phyloP scores from a whole-genome alignment of 805 yeast species.

The Wickerhamiella bombiphila region DNA sequence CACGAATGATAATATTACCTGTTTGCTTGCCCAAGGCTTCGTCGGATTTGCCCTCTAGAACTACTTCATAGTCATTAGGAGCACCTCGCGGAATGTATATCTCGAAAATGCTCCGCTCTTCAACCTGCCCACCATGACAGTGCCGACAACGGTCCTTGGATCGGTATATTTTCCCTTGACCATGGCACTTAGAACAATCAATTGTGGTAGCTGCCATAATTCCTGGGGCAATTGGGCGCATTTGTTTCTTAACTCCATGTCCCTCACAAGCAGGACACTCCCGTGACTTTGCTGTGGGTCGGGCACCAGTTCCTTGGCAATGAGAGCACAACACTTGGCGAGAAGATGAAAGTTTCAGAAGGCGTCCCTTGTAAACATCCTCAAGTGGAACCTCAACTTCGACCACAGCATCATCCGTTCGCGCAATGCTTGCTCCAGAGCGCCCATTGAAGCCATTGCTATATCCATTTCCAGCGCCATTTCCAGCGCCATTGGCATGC shows the following conservation, averaged over 20 bases:
- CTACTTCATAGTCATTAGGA: slow-evolving; percentile 43
- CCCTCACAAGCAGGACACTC: slow-evolving; percentile 63
- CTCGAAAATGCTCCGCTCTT: slow-evolving; percentile 58
- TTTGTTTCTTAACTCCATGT: slow-evolving; percentile 43
- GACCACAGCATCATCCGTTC: slow-evolving; percentile 56
- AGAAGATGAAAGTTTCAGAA: slow-evolving; percentile 54
- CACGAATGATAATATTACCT: slow-evolving; percentile 62
- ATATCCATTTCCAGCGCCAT: slow-evolving; percentile 6
- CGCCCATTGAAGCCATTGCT: slow-evolving; percentile 7
- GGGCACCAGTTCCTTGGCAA: slow-evolving; percentile 71
- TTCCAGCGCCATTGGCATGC: slow-evolving; percentile 8
- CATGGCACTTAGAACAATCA: slow-evolving; percentile 55
- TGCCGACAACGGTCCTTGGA: slow-evolving; percentile 61
- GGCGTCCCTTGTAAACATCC: slow-evolving; percentile 83
- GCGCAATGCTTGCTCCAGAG: slow-evolving; percentile 7
- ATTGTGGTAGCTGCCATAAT: slow-evolving; percentile 48
- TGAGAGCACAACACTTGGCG: slow-evolving; percentile 56
- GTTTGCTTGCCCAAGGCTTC: slow-evolving; percentile 53
- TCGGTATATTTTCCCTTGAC: slow-evolving; percentile 45
- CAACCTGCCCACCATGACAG: slow-evolving; percentile 49
- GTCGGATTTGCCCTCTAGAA: slow-evolving; percentile 59
- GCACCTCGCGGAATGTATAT: slow-evolving; percentile 67
- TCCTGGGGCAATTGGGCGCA: slow-evolving; percentile 60
- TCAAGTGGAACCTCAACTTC: slow-evolving; percentile 51
- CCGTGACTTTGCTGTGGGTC: slow-evolving; percentile 38